A percentile compares a stretch with the other conserved stretches of the same genome.
phyloP scores from a whole-genome alignment of 164 flowering plant species.

The Chloranthus sessilifolius region DNA sequence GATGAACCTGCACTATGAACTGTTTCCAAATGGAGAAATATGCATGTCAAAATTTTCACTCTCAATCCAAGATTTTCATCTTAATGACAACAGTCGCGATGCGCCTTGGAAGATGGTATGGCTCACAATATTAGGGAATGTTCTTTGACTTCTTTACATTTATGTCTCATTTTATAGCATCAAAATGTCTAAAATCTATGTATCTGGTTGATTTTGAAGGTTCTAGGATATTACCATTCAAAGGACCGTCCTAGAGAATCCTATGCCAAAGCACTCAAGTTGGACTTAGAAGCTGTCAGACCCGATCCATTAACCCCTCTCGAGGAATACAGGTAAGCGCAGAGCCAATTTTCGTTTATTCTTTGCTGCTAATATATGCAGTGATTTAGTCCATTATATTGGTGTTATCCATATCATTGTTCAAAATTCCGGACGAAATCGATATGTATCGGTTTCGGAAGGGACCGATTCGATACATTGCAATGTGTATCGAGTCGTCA shows the following conservation, averaged over 20 bases:
- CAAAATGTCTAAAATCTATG: not conserved
- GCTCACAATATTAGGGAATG: not conserved
- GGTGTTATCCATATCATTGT: no score
- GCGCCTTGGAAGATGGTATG: constrained; percentile 95
- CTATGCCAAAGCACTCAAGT: constrained; percentile 69
- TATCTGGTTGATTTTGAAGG: constrained; percentile 34
- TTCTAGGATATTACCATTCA: constrained; percentile 72
- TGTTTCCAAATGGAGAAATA: constrained; percentile 61
- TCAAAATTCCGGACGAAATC: no score
- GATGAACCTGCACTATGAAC: constrained; percentile 50
- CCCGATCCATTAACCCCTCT: constrained; percentile 84
- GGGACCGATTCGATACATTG: no score
- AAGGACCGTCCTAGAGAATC: constrained; percentile 80
- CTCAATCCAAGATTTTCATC: constrained; percentile 62
- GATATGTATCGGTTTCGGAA: no score
- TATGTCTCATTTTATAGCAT: not conserved
- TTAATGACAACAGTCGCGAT: constrained; percentile 62
- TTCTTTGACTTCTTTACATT: not conserved
- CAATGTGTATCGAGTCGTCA: no score
- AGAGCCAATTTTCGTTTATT: not conserved
- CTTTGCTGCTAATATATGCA: not conserved
- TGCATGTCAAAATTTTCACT: constrained; percentile 60
- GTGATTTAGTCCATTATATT: not conserved
- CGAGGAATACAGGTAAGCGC: constrained; percentile 80
- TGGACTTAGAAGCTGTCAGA: constrained; percentile 80